A percentile compares a stretch with the other conserved stretches of the same genome.
Conservation (phyloP, 108 stramenopile genomes). For the Nitzschia sp. region DNA sequence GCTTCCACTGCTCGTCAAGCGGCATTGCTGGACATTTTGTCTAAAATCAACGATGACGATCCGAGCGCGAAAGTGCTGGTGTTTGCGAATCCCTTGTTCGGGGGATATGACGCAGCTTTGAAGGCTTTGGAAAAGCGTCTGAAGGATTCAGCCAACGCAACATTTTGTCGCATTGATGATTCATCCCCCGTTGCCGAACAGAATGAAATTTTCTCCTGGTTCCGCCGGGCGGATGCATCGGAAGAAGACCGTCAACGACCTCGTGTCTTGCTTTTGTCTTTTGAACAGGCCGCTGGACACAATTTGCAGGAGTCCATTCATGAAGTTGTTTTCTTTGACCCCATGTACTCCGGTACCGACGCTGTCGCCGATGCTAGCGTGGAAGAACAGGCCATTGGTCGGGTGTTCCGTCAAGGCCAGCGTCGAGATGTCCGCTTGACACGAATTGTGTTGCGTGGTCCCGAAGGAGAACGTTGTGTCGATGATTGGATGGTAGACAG, state of each 20-base stretch:
- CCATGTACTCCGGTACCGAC: conserved; percentile 61
- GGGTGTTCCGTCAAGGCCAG: conserved; percentile 72
- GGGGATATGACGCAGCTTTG: conserved; percentile 40
- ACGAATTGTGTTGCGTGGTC: conserved; percentile 61
- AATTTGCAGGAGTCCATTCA: conserved; percentile 75
- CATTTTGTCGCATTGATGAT: conserved; percentile 55
- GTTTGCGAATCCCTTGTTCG: conserved; percentile 64
- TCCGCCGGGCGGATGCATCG: conserved; percentile 63
- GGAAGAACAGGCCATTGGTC: conserved; percentile 74
- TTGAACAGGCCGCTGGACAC: conserved; percentile 70
- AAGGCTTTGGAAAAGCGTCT: conserved; percentile 33
- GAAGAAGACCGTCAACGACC: conserved; percentile 65
- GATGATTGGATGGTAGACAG: conserved; percentile 63
- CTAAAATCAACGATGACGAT: conserved; percentile 49
- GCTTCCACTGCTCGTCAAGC: conserved; percentile 49
- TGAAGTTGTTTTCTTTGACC: conserved; percentile 66
- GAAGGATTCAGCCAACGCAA: background rate
- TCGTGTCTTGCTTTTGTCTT: conserved; percentile 60
- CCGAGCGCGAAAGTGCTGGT: conserved; percentile 71
- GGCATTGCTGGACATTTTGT: conserved; percentile 34
- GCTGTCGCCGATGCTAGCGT: conserved; percentile 66
- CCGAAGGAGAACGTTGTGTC: conserved; percentile 60
- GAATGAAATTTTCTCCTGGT: conserved; percentile 71
- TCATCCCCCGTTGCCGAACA: conserved; percentile 42
- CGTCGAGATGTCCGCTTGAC: conserved; percentile 46